These are phyloP conservation scores for Niebla homalea DNA, from an alignment of 495 filamentous ascomycete genomes.

Conservation along the genomic window DNA sequence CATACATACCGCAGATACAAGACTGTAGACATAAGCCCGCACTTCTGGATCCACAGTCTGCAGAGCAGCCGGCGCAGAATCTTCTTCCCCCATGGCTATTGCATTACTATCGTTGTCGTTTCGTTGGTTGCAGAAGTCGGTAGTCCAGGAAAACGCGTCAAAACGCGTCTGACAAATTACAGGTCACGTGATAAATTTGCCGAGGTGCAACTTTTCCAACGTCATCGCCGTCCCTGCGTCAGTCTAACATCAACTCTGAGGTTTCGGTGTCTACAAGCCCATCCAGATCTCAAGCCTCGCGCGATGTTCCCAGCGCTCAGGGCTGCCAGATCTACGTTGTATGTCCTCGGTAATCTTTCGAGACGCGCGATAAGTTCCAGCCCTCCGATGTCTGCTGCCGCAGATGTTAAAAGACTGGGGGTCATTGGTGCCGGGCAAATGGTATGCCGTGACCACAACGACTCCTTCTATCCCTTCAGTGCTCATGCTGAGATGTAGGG, in stretches of 20 bases:
- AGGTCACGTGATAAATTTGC: not conserved
- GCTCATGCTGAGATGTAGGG: slow-evolving; percentile 41
- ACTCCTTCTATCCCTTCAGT: not conserved
- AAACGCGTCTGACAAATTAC: not conserved
- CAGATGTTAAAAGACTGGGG: slow-evolving; percentile 76
- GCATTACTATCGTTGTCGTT: not conserved
- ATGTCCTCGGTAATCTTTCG: slow-evolving; percentile 5
- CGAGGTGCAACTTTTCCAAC: not conserved
- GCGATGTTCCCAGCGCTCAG: slow-evolving; percentile 6
- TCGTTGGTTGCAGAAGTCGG: not conserved
- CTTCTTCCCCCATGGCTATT: not conserved
- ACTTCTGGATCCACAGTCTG: slow-evolving; percentile 59
- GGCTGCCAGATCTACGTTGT: slow-evolving; percentile 5
- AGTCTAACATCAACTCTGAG: not conserved
- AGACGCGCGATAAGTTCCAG: slow-evolving; percentile 32
- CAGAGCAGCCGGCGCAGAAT: slow-evolving; percentile 1
- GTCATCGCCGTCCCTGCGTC: not conserved
- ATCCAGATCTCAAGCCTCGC: not conserved
- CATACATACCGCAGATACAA: slow-evolving; percentile 73
- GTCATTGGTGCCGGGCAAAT: slow-evolving; percentile 96
- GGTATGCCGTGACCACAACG: slow-evolving; percentile 40
- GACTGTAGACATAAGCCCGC: slow-evolving; percentile 76
- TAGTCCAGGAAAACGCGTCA: not conserved
- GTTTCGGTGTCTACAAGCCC: not conserved
- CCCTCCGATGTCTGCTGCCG: slow-evolving; percentile 32